Conservation (phyloP, 495 filamentous ascomycete genomes). For the Saxispiralis lemnorum region DNA sequence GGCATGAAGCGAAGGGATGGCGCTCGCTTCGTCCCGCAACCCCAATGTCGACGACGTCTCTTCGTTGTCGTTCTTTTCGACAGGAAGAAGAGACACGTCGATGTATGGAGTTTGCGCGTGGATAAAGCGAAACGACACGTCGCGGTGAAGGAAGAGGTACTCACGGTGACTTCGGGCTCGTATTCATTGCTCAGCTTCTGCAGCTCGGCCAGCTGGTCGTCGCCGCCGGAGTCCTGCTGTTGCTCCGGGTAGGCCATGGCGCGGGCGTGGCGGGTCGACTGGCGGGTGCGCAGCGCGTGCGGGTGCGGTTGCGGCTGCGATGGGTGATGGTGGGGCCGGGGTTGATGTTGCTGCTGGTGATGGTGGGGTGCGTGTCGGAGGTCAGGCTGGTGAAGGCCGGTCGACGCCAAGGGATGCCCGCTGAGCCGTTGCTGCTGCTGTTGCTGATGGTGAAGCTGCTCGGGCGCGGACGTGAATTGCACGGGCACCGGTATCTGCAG, state of each 20-base stretch:
- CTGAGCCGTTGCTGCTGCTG: neutral
- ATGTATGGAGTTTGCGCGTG: too few species aligned
- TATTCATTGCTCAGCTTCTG: conserved; percentile 30
- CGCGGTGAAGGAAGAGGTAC: conserved; percentile 2
- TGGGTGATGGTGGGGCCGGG: too few species aligned
- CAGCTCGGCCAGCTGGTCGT: conserved; percentile 27
- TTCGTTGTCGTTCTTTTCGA: neutral
- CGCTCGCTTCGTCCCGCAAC: conserved; percentile 3
- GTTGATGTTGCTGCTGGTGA: conserved; percentile 1
- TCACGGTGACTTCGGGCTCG: conserved; percentile 25
- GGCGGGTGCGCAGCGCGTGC: conserved; percentile 7
- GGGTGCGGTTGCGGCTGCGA: neutral
- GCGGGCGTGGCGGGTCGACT: conserved; percentile 6
- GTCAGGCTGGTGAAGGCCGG: conserved; percentile 3
- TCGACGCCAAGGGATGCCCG: neutral
- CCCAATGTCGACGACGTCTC: neutral
- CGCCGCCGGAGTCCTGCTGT: conserved; percentile 5
- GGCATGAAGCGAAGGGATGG: too few species aligned
- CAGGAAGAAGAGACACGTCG: neutral
- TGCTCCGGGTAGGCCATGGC: conserved; percentile 6
- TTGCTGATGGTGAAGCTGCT: neutral
- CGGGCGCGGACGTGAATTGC: neutral
- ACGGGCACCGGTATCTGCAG: conserved; percentile 10
- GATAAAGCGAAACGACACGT: too few species aligned
- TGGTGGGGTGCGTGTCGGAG: conserved; percentile 4